phyloP scores from a whole-genome alignment of 2,329 filamentous ascomycete genomes.

The Periconia sp. region DNA sequence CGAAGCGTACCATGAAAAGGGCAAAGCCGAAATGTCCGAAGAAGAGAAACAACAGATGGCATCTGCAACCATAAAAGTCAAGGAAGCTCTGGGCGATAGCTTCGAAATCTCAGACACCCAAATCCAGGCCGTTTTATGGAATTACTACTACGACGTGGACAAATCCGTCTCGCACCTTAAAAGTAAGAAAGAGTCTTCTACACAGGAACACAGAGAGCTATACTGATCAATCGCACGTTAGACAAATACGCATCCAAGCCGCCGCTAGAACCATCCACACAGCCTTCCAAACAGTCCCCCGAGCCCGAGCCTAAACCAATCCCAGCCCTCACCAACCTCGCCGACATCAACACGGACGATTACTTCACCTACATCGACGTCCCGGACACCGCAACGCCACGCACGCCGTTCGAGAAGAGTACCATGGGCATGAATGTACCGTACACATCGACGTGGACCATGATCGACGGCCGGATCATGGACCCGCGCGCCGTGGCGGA shows the following conservation, averaged over 20 bases:
- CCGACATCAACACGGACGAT: slow-evolving; percentile 3
- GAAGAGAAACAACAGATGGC: slow-evolving; percentile 57
- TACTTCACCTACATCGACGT: slow-evolving; percentile 13
- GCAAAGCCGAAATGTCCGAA: slow-evolving; percentile 34
- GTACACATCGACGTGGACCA: background rate
- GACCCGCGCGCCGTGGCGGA: slow-evolving; percentile 18
- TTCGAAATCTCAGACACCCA: slow-evolving; percentile 67
- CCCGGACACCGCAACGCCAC: background rate
- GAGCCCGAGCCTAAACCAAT: too few relatives aligned
- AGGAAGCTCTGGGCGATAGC: slow-evolving; percentile 63
- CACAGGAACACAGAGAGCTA: background rate
- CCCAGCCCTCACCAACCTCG: background rate
- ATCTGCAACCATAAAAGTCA: slow-evolving; percentile 67
- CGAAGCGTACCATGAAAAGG: slow-evolving; percentile 47
- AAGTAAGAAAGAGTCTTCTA: slow-evolving; percentile 51
- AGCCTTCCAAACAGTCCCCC: too few relatives aligned
- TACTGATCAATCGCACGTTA: too few relatives aligned
- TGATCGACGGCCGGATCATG: slow-evolving; percentile 10
- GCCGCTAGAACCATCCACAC: slow-evolving; percentile 21
- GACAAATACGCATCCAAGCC: slow-evolving; percentile 32
- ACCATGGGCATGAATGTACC: too few relatives aligned
- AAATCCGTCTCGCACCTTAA: slow-evolving; percentile 82
- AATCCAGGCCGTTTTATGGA: slow-evolving; percentile 88
- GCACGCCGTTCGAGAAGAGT: too few relatives aligned
- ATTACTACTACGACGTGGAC: slow-evolving; percentile 92